A percentile compares a stretch with the other conserved stretches of the same genome.
These are phyloP conservation scores for Ocimum tenuiflorum DNA, from an alignment of 257 asterid species.

Conservation along the genomic window DNA sequence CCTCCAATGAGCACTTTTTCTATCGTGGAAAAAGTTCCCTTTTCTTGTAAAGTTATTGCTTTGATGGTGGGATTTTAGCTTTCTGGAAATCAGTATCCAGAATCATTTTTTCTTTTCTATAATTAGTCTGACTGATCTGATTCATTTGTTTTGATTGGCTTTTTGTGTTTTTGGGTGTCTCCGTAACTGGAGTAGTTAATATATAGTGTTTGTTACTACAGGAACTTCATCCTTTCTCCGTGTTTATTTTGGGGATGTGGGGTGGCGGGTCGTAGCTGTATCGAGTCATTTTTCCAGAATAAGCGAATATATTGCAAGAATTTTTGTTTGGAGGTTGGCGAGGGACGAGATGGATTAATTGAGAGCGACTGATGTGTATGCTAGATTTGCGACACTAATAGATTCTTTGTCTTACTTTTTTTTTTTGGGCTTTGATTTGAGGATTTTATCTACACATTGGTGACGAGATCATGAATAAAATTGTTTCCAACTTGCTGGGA, in stretches of 20 bases:
- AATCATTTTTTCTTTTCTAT: neutral
- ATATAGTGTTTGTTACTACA: neutral
- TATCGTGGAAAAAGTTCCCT: neutral
- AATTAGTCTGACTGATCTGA: neutral
- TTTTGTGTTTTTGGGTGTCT: neutral
- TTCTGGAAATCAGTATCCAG: neutral
- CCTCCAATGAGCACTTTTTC: neutral
- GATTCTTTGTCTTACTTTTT: neutral
- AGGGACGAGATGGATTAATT: neutral
- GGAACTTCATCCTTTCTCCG: no score
- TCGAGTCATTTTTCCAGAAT: neutral
- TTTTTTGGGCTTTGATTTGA: neutral
- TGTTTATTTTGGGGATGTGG: no score
- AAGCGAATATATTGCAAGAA: neutral
- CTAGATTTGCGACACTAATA: neutral
- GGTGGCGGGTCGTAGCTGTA: no score
- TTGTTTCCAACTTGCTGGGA: neutral
- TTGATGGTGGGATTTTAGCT: neutral
- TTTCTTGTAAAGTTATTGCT: slow-evolving; percentile 2
- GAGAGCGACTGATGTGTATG: neutral
- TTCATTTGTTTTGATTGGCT: neutral
- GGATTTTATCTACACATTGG: neutral
- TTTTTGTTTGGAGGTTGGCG: no score
- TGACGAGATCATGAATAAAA: neutral
- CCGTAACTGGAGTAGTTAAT: neutral